Evolutionary conservation across 495 filamentous ascomycete species (phyloP).

Genomic region (Achaetomiella virescens): DNA sequence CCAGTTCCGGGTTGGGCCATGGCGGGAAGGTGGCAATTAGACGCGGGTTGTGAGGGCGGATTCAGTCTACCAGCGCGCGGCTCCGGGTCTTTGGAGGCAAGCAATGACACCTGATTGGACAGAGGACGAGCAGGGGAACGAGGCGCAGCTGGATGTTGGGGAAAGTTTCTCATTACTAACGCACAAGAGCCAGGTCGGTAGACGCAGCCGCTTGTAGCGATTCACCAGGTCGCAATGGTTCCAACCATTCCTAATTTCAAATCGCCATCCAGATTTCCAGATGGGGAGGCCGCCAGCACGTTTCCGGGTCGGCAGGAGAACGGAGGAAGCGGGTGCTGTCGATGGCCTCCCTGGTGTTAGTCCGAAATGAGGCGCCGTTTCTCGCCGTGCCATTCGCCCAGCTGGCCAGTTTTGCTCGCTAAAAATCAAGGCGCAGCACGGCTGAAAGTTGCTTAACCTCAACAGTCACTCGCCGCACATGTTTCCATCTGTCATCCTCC

Average conservation of each 20-base stretch:
- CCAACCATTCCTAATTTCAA: not conserved
- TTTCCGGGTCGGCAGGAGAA: not conserved
- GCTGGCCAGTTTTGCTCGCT: constrained; percentile 1
- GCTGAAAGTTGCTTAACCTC: constrained; percentile 1
- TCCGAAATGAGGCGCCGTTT: constrained; percentile 5
- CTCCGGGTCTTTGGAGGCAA: not conserved
- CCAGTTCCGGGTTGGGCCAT: not conserved
- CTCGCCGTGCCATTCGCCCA: constrained; percentile 10
- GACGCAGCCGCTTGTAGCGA: constrained; percentile 6
- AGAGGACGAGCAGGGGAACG: not conserved
- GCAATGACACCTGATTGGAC: constrained; percentile 5
- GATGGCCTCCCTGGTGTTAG: not conserved
- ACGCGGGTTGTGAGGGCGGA: constrained; percentile 6
- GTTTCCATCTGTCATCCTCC: constrained; percentile 2
- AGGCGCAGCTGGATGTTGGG: constrained; percentile 8
- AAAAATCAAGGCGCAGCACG: constrained; percentile 17
- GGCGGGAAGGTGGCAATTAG: constrained; percentile 3
- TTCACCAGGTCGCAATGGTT: not conserved
- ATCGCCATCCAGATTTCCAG: not conserved
- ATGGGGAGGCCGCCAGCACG: constrained; percentile 11
- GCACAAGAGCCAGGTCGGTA: not conserved
- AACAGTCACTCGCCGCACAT: not conserved
- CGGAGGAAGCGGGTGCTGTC: not conserved
- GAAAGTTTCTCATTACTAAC: not conserved
- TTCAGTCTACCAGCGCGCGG: constrained; percentile 11